A percentile compares a stretch with the other conserved stretches of the same genome.
phyloP scores from a whole-genome alignment of 1,284 basidiomycete species.

The Blastosporella zonata region DNA sequence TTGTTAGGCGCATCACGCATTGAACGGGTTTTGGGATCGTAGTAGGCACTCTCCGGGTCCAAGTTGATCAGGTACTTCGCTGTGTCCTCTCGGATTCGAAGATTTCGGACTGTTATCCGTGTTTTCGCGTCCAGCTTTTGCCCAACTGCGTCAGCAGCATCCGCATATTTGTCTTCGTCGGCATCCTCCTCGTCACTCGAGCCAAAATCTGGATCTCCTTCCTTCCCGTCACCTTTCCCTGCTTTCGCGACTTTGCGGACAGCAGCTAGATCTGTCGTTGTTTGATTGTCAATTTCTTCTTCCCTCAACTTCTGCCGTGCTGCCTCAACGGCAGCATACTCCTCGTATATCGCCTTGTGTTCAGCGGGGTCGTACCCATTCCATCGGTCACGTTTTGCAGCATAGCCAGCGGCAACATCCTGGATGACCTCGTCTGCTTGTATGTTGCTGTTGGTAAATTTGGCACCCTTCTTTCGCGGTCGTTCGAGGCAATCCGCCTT shows the following conservation, averaged over 20 bases:
- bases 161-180: conserved; percentile 96
- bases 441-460: conserved; percentile 89
- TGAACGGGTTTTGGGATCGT: conserved; percentile 98
- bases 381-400: conserved; percentile 97
- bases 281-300: conserved; percentile 96
- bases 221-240: conserved; percentile 63
- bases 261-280: conserved; percentile 82
- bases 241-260: conserved; percentile 84
- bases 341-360: conserved; percentile 86
- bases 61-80: conserved; percentile 99
- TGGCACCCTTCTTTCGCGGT: conserved; percentile 94
- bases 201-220: conserved; percentile 89
- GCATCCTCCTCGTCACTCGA: conserved; percentile 94
- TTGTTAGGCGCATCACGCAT: conserved; percentile 96
- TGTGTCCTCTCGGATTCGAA: conserved; percentile 98
- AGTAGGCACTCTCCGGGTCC: conserved; percentile 94
- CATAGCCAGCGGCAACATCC: conserved; percentile 81
- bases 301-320: conserved; percentile 89
- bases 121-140: conserved; percentile 98
- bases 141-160: conserved; percentile 95
- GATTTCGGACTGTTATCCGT: conserved; percentile 95
- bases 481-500: conserved; percentile 92
- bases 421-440: conserved; percentile 89
- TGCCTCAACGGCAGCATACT: conserved; percentile 91
- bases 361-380: conserved; percentile 94